A percentile compares a stretch with the other conserved stretches of the same genome.
Conservation (phyloP, 441 rosid species). For the Erodium moschatum region DNA sequence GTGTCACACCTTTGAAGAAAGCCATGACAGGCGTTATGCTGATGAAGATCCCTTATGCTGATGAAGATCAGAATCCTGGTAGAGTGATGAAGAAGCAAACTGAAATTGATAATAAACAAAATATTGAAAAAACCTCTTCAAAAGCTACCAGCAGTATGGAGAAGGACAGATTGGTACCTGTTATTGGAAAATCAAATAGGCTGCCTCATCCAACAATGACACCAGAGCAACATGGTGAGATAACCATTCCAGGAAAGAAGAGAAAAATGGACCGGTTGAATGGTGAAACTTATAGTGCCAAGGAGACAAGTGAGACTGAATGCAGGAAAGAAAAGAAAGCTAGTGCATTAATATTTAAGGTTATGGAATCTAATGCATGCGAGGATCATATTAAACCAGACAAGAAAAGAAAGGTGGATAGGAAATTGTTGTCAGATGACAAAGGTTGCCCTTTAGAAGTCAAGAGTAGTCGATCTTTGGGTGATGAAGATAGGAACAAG, state of each 20-base stretch:
- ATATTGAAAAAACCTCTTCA: slow-evolving; percentile 1
- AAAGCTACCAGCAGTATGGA: not conserved
- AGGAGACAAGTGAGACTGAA: slow-evolving; percentile 5
- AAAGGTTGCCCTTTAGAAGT: not conserved
- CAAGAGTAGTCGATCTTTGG: not conserved
- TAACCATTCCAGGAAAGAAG: slow-evolving; percentile 10
- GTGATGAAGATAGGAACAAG: not conserved
- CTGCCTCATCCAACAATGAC: not conserved
- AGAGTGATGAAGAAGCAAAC: slow-evolving; percentile 2
- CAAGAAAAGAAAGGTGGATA: not conserved
- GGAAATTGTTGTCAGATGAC: slow-evolving; percentile 2
- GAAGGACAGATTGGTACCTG: slow-evolving; percentile 9
- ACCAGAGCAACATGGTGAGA: slow-evolving; percentile 5
- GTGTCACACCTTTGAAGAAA: slow-evolving; percentile 5
- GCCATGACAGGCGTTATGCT: slow-evolving; percentile 1
- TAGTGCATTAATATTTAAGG: not conserved
- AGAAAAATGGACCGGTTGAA: slow-evolving; percentile 7
- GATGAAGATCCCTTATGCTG: slow-evolving; percentile 7
- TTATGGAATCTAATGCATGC: slow-evolving; percentile 5
- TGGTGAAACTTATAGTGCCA: slow-evolving; percentile 3
- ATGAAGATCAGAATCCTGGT: slow-evolving; percentile 6
- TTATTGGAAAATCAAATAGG: slow-evolving; percentile 8
- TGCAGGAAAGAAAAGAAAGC: slow-evolving; percentile 10
- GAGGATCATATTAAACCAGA: slow-evolving; percentile 5
- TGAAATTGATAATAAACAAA: slow-evolving; percentile 2